Base-by-base conservation (phyloP, 768 basidiomycete species). In the Neoboletus magnificus region DNA sequence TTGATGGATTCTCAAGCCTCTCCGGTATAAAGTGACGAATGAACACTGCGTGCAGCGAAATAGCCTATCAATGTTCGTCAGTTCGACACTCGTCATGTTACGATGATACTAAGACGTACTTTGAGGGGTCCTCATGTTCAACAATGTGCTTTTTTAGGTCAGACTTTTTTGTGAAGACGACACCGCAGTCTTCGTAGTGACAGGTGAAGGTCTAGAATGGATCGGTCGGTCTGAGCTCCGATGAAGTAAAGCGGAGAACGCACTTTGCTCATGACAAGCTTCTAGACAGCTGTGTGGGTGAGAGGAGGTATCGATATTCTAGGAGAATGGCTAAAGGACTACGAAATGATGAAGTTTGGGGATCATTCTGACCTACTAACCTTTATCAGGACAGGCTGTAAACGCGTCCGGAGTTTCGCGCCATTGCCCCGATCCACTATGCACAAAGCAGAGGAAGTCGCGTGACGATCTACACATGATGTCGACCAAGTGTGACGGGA, bases 201-300 rank as follows among this genome's bases (percentile, higher is more conserved):
- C 45, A 48, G 27, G 42, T 9, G 8, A 49, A 43, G 1, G 15
- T 41, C 52, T 43, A 16, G 10, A 8, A 47, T 30, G 20, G 43
- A 30, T 27, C 4, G 30, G 20, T 50, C 13, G 29, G 32, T 36
- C 11, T 18, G 10, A 18, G 41, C 33, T 20, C 5, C 39, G 5
- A 48, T 32, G 8, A 37, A 23, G 39, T 20, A 1, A n/a, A 37
- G 15, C 1, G 33, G 37, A 20, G 16, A 22, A 15, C 55, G 4
- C 40, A 55, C 62, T 18, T 59, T 59, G 1, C 32, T 5, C 60
- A 56, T 62, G 18, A 36, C 10, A 6, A 2, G 32, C 23, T 37
- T 15, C 10, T 22, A 6, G n/a, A 36, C 2, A 20, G 13, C 8
- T 11, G 32, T 10, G n/a, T 13, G 16, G 5, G 40, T 7, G 20